phyloP scores from a whole-genome alignment of 1,284 basidiomycete species.

The Ceratobasidium sp. region DNA sequence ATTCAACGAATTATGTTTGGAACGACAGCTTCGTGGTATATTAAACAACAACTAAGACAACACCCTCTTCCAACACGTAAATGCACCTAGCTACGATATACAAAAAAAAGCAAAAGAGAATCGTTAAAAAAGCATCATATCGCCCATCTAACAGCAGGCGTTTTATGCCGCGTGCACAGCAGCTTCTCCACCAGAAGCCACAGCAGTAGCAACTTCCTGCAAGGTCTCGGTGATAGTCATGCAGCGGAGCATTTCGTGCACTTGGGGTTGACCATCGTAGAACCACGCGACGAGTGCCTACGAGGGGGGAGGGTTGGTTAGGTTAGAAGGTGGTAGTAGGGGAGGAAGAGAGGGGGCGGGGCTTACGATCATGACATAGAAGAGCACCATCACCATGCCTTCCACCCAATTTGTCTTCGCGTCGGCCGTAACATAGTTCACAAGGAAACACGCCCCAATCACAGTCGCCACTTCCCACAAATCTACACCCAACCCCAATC shows the following conservation, averaged over 20 bases:
- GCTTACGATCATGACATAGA: slow-evolving; percentile 70
- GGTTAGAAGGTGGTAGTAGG: neutral
- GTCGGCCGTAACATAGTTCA: slow-evolving; percentile 78
- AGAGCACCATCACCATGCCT: slow-evolving; percentile 70
- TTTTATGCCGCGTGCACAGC: too few species aligned
- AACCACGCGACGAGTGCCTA: slow-evolving; percentile 70
- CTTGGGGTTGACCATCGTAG: slow-evolving; percentile 62
- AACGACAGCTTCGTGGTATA: too few species aligned
- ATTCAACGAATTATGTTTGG: too few species aligned
- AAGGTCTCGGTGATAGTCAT: slow-evolving; percentile 16
- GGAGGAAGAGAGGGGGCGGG: neutral
- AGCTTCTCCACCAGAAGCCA: neutral
- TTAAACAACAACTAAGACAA: too few species aligned
- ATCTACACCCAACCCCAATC: slow-evolving; percentile 55
- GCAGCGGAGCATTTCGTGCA: slow-evolving; percentile 43
- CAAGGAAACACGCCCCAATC: slow-evolving; percentile 73
- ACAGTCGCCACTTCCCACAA: slow-evolving; percentile 72
- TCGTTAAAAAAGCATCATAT: too few species aligned
- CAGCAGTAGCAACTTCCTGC: slow-evolving; percentile 1
- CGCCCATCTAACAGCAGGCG: too few species aligned
- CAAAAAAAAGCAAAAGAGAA: too few species aligned
- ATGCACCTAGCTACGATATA: too few species aligned
- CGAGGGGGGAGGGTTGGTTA: neutral
- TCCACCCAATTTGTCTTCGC: slow-evolving; percentile 78
- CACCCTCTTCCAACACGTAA: too few species aligned